These are phyloP conservation scores for Blastobotrys peoriensis DNA, from an alignment of 805 yeast species.

Conservation along the genomic window DNA sequence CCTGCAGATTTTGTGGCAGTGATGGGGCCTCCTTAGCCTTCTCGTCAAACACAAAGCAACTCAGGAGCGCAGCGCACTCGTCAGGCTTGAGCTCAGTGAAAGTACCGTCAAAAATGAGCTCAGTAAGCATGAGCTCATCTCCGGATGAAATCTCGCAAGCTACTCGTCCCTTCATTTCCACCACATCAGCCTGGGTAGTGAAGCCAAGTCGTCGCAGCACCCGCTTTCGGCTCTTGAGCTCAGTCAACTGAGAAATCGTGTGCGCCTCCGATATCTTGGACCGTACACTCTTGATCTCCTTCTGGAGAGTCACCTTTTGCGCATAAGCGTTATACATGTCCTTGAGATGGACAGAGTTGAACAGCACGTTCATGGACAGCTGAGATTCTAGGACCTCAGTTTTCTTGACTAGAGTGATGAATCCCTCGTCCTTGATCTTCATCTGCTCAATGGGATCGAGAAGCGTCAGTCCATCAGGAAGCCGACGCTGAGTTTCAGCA, in stretches of 20 bases:
- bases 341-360: conserved; percentile 40
- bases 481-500: conserved; percentile 71
- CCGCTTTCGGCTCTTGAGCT: conserved; percentile 84
- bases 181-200: conserved; percentile 81
- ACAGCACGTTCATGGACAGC: conserved; percentile 62
- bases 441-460: conserved; percentile 88
- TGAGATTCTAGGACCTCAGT: conserved; percentile 78
- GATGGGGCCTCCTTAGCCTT: conserved; percentile 81
- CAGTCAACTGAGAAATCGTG: conserved; percentile 90
- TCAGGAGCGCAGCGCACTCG: conserved; percentile 85
- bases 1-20: conserved; percentile 83
- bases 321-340: conserved; percentile 62
- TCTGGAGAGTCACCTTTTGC: conserved; percentile 55
- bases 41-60: conserved; percentile 97
- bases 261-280: conserved; percentile 74
- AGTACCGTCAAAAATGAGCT: conserved; percentile 89
- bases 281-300: conserved; percentile 52
- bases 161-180: conserved; percentile 94
- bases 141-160: conserved; percentile 96
- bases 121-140: conserved; percentile 71
- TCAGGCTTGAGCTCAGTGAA: conserved; percentile 83
- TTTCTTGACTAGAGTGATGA: conserved; percentile 63
- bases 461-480: conserved; percentile 86
- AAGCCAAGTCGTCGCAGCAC: conserved; percentile 90
- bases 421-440: conserved; percentile 81